Percentiles rank a stretch among this genome's conserved stretches.
Conservation (phyloP, 306 rosid species). For the Citrullus amarus region DNA sequence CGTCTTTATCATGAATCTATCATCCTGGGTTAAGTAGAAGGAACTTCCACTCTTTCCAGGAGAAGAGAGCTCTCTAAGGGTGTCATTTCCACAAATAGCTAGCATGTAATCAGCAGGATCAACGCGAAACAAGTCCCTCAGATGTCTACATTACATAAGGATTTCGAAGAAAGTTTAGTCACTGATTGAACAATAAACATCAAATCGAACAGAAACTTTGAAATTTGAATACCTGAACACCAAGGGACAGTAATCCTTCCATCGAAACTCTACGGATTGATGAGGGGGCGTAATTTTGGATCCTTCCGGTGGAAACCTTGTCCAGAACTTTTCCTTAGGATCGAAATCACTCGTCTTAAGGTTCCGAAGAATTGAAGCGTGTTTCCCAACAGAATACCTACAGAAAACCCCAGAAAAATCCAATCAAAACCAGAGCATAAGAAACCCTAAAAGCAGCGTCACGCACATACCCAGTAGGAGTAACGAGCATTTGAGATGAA, state of each 20-base stretch:
- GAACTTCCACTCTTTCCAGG: slow-evolving; percentile 95
- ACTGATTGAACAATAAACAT: neutral
- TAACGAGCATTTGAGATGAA: neutral
- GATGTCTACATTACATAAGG: slow-evolving; percentile 25
- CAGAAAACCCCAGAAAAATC: neutral
- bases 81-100: slow-evolving; percentile 82
- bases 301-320: slow-evolving; percentile 83
- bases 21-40: slow-evolving; percentile 92
- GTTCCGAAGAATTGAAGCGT: slow-evolving; percentile 46
- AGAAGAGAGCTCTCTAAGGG: slow-evolving; percentile 91
- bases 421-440: slow-evolving; percentile 1
- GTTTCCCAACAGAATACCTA: slow-evolving; percentile 83
- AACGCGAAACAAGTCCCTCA: slow-evolving; percentile 75
- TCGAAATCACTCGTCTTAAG: slow-evolving; percentile 65
- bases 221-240: slow-evolving; percentile 63
- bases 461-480: neutral
- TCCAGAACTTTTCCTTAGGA: slow-evolving; percentile 92
- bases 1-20: slow-evolving; percentile 87
- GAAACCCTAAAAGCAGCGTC: neutral
- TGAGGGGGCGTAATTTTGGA: slow-evolving; percentile 89
- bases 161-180: neutral
- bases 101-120: slow-evolving; percentile 97
- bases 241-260: slow-evolving; percentile 98
- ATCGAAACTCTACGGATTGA: slow-evolving; percentile 72
- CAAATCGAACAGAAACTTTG: neutral